Conservation (phyloP, 305 asterid genomes). For the Rubia tinctorum region DNA sequence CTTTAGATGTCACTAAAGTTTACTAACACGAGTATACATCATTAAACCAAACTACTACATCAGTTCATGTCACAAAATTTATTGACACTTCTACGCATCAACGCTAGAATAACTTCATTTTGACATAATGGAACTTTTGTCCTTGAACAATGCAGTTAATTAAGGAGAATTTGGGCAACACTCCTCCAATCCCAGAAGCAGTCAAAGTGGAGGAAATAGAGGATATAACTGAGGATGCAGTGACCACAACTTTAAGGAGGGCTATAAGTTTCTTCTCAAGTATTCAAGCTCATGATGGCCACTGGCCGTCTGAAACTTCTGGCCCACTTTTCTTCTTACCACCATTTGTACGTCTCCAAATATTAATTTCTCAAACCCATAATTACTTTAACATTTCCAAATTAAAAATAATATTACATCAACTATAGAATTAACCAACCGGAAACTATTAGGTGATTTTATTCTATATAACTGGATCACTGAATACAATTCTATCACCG, state of each 20-base stretch:
- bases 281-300: conserved; percentile 37
- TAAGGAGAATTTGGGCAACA: conserved; percentile 25
- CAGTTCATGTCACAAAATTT: no score
- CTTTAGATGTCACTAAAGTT: no score
- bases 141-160: conserved; percentile 13
- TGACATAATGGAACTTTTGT: no score
- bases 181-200: background rate
- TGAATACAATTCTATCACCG: conserved; percentile 41
- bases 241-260: conserved; percentile 13
- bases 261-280: conserved; percentile 23
- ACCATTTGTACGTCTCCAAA: conserved; percentile 32
- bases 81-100: no score
- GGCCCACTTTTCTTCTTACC: conserved; percentile 38
- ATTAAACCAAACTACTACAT: no score
- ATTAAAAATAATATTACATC: no score
- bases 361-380: no score
- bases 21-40: no score
- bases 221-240: conserved; percentile 24
- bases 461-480: conserved; percentile 54
- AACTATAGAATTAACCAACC: no score
- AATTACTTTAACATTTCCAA: no score
- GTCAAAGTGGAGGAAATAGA: conserved; percentile 15
- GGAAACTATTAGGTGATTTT: conserved; percentile 39
- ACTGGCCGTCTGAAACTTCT: conserved; percentile 38
- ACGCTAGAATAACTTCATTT: no score